Conservation (phyloP, 768 basidiomycete genomes). For the Suillus sp. region DNA sequence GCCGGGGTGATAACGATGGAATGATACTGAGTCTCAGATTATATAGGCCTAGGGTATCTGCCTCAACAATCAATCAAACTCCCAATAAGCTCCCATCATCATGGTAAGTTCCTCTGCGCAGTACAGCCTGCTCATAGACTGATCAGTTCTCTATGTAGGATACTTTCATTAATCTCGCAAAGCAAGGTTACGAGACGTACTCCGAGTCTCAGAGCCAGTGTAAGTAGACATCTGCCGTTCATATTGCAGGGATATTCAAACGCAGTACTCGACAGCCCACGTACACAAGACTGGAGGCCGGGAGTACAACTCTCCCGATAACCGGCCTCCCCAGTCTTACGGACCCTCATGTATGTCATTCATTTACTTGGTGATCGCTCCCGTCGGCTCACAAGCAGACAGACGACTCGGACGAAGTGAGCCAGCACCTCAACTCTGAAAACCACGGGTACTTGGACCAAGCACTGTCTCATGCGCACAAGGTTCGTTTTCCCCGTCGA, state of each 20-base stretch:
- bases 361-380: conserved; percentile 5
- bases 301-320: conserved; percentile 60
- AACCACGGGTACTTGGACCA: conserved; percentile 45
- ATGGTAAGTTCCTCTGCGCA: conserved; percentile 27
- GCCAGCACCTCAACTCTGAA: conserved; percentile 51
- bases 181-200: conserved; percentile 62
- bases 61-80: conserved; percentile 6
- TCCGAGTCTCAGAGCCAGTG: conserved; percentile 24
- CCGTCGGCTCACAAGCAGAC: conserved; percentile 15
- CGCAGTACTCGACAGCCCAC: conserved; percentile 38
- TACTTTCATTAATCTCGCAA: conserved; percentile 67
- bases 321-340: conserved; percentile 31
- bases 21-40: conserved; percentile 9
- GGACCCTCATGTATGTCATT: conserved; percentile 28
- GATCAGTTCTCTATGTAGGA: conserved; percentile 44
- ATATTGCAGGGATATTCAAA: conserved; percentile 18
- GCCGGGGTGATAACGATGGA: conserved; percentile 12
- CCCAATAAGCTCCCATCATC: conserved; percentile 12
- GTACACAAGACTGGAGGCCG: conserved; percentile 62
- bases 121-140: conserved; percentile 1
- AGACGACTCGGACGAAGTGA: conserved; percentile 70
- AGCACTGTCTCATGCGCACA: conserved; percentile 53
- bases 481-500: conserved; percentile 37
- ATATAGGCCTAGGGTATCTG: conserved; percentile 1
- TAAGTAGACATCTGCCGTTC: conserved; percentile 5